These are phyloP conservation scores for Phaffia rhodozyma DNA, from an alignment of 1,284 basidiomycete species.

Conservation along the genomic window DNA sequence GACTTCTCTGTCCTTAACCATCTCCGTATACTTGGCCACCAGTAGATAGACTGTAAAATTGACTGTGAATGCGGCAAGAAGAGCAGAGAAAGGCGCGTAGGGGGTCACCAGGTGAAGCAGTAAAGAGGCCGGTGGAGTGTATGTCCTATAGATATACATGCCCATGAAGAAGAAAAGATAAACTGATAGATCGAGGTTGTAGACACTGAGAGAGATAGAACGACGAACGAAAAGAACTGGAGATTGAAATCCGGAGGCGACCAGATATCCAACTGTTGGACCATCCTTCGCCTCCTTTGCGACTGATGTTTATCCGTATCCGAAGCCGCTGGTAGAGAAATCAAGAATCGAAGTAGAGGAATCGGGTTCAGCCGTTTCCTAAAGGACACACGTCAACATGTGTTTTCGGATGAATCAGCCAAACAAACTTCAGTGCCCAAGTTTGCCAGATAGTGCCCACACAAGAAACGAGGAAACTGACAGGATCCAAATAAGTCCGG, in stretches of 20 bases:
- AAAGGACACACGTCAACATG: background rate
- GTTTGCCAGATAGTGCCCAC: background rate
- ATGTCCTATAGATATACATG: slow-evolving; percentile 37
- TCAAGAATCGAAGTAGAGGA: slow-evolving; percentile 50
- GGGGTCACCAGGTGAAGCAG: slow-evolving; percentile 20
- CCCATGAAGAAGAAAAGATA: background rate
- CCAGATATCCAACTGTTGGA: slow-evolving; percentile 68
- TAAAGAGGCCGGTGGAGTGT: slow-evolving; percentile 53
- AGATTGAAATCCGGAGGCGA: slow-evolving; percentile 57
- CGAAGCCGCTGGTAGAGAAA: slow-evolving; percentile 48
- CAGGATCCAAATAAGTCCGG: background rate
- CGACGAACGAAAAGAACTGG: slow-evolving; percentile 43
- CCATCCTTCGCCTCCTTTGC: slow-evolving; percentile 30
- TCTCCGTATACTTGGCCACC: slow-evolving; percentile 46
- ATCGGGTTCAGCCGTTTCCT: slow-evolving; percentile 19
- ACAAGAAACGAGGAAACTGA: background rate
- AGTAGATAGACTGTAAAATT: slow-evolving; percentile 42
- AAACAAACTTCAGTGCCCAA: background rate
- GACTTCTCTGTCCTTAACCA: slow-evolving; percentile 62
- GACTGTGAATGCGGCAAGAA: slow-evolving; percentile 14
- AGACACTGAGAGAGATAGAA: background rate
- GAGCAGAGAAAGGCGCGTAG: background rate
- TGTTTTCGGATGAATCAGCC: background rate
- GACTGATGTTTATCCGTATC: slow-evolving; percentile 35
- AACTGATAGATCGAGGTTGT: background rate